Base-by-base conservation (phyloP, 1,284 basidiomycete genomes). In the Tylopilus sp. region DNA sequence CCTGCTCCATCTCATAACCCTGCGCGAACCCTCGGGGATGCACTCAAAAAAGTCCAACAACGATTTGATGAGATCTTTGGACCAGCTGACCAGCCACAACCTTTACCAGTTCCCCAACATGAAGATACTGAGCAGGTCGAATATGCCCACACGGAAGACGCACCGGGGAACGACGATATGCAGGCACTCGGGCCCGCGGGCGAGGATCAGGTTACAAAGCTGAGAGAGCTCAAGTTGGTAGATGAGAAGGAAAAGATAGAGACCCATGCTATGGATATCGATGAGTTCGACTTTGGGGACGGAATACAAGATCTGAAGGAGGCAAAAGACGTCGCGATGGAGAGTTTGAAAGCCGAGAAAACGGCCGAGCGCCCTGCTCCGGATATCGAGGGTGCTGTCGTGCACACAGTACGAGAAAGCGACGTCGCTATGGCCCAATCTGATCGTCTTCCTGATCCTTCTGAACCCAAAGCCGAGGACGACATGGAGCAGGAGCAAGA, bases 111-210 rank as follows among this genome's bases (percentile, higher is more conserved):
- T 41, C 56, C 53, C 10, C 59, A 64, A 23, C 44, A 40, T 6
- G 56, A 25, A 23, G 53, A 54, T 23, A 59, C 69, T 13, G 74
- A 76, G 37, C 83, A 86, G 59, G 74, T 97, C 18, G 92, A 97
- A 65, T 95, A 97, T 67, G 73, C 91, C n/a, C 59, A 54, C 29
- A 42, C 55, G 9, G 54, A 63, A 13, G 81, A 79, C 18, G 82
- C 89, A 8, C 49, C 41, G 1, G 81, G 84, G 12, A 83, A 84
- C 49, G 76, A 86, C 41, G 83, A 89, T 44, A 86, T 90, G 78
- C 93, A 98, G 67, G 93, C 94, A 1, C 78, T 98, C 11, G 96
- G 94, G 6, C 84, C 90, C 1, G 89, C 94, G 1, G 81, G 80
- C 11, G 84, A 89, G 40, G 91, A 95, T 57, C 84, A 94, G 63